These are phyloP conservation scores for Amanita polypyramis DNA, from an alignment of 768 basidiomycete species.

Conservation along the genomic window DNA sequence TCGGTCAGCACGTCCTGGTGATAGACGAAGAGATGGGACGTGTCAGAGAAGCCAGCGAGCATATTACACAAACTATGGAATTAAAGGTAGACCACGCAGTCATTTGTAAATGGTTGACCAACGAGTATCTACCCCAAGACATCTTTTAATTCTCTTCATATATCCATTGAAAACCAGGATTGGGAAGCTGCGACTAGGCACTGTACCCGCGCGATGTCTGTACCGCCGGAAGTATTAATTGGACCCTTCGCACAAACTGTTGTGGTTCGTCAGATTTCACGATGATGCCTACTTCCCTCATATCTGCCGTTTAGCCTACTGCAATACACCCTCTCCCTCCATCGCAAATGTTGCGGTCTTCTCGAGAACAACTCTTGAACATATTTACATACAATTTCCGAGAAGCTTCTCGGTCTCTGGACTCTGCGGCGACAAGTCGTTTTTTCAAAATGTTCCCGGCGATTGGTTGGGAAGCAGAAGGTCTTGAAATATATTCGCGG, in stretches of 20 bases:
- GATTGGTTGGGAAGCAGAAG: conserved; percentile 89
- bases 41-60: conserved; percentile 83
- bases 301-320: conserved; percentile 56
- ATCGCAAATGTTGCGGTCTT: conserved; percentile 64
- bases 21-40: conserved; percentile 92
- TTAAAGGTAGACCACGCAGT: conserved; percentile 59
- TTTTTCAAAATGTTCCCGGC: conserved; percentile 97
- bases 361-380: conserved; percentile 63
- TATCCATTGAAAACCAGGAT: conserved; percentile 76
- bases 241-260: conserved; percentile 80
- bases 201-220: conserved; percentile 82
- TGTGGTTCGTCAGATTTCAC: conserved; percentile 51
- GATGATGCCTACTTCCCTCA: not conserved
- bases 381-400: conserved; percentile 78
- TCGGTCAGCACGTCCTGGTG: conserved; percentile 82
- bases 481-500: conserved; percentile 82
- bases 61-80: conserved; percentile 89
- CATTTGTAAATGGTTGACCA: not conserved
- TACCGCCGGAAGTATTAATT: conserved; percentile 67
- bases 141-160: conserved; percentile 37
- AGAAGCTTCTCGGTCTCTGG: conserved; percentile 68
- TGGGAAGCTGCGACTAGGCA: conserved; percentile 94
- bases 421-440: conserved; percentile 80
- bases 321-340: conserved; percentile 83
- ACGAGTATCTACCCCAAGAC: conserved; percentile 19